Percentiles rank a stretch among this genome's conserved stretches.
Evolutionary conservation across 2,329 filamentous ascomycete species (phyloP).

Genomic region (Penicillium sumatraense): DNA sequence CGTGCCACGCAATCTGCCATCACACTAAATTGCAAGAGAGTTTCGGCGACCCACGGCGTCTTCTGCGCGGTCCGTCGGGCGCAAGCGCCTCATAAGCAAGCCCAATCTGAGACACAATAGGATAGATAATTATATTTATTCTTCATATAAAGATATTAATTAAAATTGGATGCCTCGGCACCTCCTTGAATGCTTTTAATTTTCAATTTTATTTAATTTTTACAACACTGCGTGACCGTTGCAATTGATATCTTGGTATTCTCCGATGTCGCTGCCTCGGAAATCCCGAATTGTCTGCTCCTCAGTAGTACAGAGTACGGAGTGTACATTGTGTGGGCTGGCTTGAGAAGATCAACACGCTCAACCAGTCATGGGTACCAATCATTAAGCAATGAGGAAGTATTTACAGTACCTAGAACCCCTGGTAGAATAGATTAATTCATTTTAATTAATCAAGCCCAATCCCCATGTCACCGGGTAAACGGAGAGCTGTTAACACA

Average conservation of each 20-base stretch:
- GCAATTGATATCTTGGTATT: not conserved
- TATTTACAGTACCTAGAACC: not conserved
- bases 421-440: not conserved
- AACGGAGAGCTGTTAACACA: not conserved
- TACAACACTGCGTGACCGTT: not conserved
- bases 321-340: not conserved
- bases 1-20: not conserved
- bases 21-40: slow-evolving; percentile 8
- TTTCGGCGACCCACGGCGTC: slow-evolving; percentile 13
- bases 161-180: no score
- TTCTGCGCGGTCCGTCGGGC: slow-evolving; percentile 12
- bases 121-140: no score
- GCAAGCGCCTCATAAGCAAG: not conserved
- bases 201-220: no score
- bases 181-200: no score
- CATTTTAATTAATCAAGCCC: not conserved
- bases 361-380: not conserved
- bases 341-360: not conserved
- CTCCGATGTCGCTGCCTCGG: not conserved
- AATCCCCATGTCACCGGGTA: not conserved
- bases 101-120: not conserved
- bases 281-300: not conserved
- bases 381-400: not conserved
- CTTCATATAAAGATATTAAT: no score
- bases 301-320: no score